phyloP scores from a whole-genome alignment of 108 stramenopile species.

The Skeletonema tropicum region DNA sequence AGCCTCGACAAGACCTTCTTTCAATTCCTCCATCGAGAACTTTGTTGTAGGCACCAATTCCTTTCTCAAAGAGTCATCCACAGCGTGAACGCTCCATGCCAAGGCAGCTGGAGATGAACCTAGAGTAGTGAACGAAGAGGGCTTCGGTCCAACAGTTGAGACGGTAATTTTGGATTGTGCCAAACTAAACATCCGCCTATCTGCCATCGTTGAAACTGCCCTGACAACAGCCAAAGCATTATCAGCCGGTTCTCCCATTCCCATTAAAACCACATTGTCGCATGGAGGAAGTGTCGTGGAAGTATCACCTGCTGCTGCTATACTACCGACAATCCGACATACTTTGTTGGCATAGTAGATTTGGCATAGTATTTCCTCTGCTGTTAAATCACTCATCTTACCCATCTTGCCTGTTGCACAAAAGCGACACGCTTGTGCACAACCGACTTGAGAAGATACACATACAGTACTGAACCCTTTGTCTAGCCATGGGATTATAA shows the following conservation, averaged over 20 bases:
- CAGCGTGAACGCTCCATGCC: slow-evolving; percentile 89
- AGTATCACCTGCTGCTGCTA: slow-evolving; percentile 37
- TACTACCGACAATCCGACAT: slow-evolving; percentile 48
- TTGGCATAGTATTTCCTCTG: slow-evolving; percentile 85
- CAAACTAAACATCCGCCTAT: slow-evolving; percentile 64
- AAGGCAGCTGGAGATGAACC: slow-evolving; percentile 66
- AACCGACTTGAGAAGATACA: slow-evolving; percentile 87
- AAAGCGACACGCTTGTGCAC: slow-evolving; percentile 88
- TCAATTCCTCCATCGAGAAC: slow-evolving; percentile 71
- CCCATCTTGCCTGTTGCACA: slow-evolving; percentile 85
- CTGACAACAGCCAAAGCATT: slow-evolving; percentile 54
- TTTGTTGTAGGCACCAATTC: slow-evolving; percentile 83
- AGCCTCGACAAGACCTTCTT: slow-evolving; percentile 72
- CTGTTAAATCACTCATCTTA: slow-evolving; percentile 61
- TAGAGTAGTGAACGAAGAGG: slow-evolving; percentile 58
- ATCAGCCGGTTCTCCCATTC: slow-evolving; percentile 89
- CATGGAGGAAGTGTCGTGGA: slow-evolving; percentile 12
- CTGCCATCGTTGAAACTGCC: slow-evolving; percentile 62
- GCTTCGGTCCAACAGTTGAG: slow-evolving; percentile 86
- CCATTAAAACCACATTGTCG: slow-evolving; percentile 87
- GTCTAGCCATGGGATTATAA: slow-evolving; percentile 79
- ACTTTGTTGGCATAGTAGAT: slow-evolving; percentile 75
- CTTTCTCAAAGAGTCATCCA: slow-evolving; percentile 70
- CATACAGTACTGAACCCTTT: slow-evolving; percentile 66
- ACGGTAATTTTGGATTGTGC: slow-evolving; percentile 69